phyloP scores from a whole-genome alignment of 2,329 filamentous ascomycete species.

The Claviceps sp. region DNA sequence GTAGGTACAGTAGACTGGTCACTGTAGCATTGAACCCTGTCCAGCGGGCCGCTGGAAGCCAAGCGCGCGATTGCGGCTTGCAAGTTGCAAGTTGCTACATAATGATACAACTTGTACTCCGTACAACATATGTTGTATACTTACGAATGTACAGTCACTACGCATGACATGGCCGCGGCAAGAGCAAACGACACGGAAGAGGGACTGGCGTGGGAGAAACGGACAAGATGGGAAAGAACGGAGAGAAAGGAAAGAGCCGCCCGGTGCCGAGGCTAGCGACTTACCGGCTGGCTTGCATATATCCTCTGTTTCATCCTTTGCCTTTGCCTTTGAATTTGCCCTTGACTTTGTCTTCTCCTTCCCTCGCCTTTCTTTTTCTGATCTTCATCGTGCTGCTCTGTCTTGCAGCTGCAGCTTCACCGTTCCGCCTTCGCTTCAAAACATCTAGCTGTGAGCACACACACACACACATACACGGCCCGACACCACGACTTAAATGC shows the following conservation, averaged over 20 bases:
- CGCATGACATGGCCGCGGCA: not conserved
- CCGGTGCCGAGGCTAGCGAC: not conserved
- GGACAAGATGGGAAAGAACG: not conserved
- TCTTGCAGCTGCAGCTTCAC: too few species aligned
- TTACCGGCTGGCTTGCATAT: too few species aligned
- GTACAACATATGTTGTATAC: too few species aligned
- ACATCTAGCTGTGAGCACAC: not conserved
- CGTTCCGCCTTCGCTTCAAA: too few species aligned
- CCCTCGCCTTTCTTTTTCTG: not conserved
- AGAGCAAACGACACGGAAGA: not conserved
- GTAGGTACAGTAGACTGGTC: not conserved
- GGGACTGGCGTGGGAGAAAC: not conserved
- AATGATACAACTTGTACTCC: too few species aligned
- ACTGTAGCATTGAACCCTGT: not conserved
- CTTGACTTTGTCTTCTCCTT: not conserved
- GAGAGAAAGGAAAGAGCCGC: not conserved
- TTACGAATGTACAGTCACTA: too few species aligned
- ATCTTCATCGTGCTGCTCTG: not conserved
- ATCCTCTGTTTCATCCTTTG: not conserved
- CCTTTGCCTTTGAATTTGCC: not conserved
- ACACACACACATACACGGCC: not conserved
- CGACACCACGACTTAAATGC: not conserved
- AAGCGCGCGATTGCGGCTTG: not conserved
- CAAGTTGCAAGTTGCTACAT: too few species aligned
- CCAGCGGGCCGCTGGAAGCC: not conserved